These are phyloP conservation scores for Fraxinus latifolia DNA, from an alignment of 305 asterid species.

Conservation along the genomic window DNA sequence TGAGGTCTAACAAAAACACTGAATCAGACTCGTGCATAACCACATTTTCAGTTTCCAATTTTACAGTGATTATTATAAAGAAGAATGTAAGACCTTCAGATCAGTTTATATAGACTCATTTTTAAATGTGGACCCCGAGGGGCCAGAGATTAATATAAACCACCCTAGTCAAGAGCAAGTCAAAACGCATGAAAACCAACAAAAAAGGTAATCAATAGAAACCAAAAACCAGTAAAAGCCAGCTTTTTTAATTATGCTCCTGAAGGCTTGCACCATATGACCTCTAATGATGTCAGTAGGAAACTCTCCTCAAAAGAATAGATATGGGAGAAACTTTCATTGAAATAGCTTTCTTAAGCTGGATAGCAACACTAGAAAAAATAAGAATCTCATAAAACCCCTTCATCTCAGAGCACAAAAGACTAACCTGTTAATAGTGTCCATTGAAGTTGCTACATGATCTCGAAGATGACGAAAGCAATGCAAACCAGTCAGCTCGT, in stretches of 20 bases:
- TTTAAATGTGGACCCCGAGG: not conserved
- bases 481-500: constrained; percentile 91
- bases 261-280: constrained; percentile 7
- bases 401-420: constrained; percentile 23
- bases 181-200: not conserved
- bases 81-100: constrained; percentile 16
- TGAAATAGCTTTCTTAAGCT: constrained; percentile 19
- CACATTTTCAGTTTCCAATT: not conserved
- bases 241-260: not conserved
- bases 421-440: constrained; percentile 89
- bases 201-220: not conserved
- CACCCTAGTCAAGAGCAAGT: not conserved
- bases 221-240: constrained; percentile 1
- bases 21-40: not conserved
- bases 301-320: not conserved
- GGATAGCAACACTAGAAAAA: constrained; percentile 25
- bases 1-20: not conserved
- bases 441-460: constrained; percentile 70
- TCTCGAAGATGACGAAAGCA: constrained; percentile 96
- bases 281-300: not conserved
- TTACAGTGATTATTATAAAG: constrained; percentile 2
- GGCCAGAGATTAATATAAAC: not conserved
- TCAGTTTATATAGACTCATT: not conserved
- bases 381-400: constrained; percentile 14
- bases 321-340: constrained; percentile 4